Evolutionary conservation across 1,284 basidiomycete genomes (phyloP).

Genomic region (Ganoderma sinense): DNA sequence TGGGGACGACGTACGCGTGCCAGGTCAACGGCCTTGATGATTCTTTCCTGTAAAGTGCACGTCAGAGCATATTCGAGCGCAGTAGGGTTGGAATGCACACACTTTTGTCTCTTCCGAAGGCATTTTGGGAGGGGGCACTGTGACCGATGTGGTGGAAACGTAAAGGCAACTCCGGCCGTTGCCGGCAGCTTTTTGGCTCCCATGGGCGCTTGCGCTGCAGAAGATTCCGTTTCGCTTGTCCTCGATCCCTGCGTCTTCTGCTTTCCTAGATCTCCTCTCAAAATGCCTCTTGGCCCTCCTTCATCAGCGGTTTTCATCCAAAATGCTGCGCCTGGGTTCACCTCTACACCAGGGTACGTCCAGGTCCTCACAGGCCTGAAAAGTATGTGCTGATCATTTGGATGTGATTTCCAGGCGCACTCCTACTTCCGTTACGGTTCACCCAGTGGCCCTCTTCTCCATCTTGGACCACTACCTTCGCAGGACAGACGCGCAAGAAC

Average conservation of each 20-base stretch:
- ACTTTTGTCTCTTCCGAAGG: constrained; percentile 89
- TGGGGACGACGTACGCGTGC: constrained; percentile 67
- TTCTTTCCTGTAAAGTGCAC: constrained; percentile 66
- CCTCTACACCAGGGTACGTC: constrained; percentile 44
- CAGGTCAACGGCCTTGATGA: constrained; percentile 80
- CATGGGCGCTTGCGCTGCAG: constrained; percentile 30
- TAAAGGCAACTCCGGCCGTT: constrained; percentile 37
- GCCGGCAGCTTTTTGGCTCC: constrained; percentile 44
- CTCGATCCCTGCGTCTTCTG: constrained; percentile 12
- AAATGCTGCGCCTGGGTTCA: constrained; percentile 45
- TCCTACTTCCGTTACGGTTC: constrained; percentile 81
- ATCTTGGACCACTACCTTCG: constrained; percentile 98
- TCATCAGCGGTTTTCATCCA: constrained; percentile 77
- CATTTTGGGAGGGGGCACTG: constrained; percentile 54
- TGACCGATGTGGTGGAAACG: constrained; percentile 37
- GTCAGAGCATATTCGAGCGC: background rate
- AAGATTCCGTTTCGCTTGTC: constrained; percentile 18
- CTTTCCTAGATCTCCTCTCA: constrained; percentile 29
- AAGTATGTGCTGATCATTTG: constrained; percentile 8
- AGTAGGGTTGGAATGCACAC: background rate
- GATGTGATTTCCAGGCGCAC: constrained; percentile 55
- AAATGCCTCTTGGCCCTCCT: constrained; percentile 73
- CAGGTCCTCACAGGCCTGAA: no score
- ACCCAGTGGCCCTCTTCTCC: constrained; percentile 93
- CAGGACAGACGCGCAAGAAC: constrained; percentile 80